Evolutionary conservation across 768 basidiomycete genomes (phyloP).

Genomic region (Boletales sp.): DNA sequence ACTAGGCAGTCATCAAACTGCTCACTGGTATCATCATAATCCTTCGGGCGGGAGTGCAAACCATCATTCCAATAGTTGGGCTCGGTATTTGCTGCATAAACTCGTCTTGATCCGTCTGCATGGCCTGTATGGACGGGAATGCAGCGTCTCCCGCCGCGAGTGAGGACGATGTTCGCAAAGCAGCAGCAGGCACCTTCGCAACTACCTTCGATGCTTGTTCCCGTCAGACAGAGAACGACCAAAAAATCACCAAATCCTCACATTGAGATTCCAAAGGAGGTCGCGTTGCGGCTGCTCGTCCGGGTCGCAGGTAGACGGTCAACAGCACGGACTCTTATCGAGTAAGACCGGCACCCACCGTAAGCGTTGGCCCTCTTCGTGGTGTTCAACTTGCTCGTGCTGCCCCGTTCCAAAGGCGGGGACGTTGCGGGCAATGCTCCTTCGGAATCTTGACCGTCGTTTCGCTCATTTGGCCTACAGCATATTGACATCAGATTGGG

Average conservation of each 20-base stretch:
- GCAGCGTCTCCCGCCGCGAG: constrained; percentile 12
- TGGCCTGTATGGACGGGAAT: neutral
- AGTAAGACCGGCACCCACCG: too few relatives aligned
- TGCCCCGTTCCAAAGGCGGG: too few relatives aligned
- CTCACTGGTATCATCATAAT: too few relatives aligned
- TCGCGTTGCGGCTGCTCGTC: neutral
- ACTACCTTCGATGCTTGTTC: neutral
- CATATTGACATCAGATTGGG: too few relatives aligned
- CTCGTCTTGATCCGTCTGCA: neutral
- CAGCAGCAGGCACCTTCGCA: neutral
- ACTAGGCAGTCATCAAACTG: too few relatives aligned
- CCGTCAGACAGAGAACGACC: constrained; percentile 4
- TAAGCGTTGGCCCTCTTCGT: too few relatives aligned
- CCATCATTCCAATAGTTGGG: neutral
- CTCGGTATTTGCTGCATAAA: constrained; percentile 1
- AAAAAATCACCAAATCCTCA: constrained; percentile 1
- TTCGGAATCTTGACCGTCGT: too few relatives aligned
- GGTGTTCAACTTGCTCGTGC: too few relatives aligned
- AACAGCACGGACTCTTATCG: too few relatives aligned
- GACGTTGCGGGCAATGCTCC: too few relatives aligned
- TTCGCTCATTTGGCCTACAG: too few relatives aligned
- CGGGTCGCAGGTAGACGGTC: neutral
- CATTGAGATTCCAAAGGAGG: neutral
- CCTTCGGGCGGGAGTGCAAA: neutral
- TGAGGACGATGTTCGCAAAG: constrained; percentile 11